phyloP scores from a whole-genome alignment of 176 grass and related monocot genomes.

The Secale cereale region DNA sequence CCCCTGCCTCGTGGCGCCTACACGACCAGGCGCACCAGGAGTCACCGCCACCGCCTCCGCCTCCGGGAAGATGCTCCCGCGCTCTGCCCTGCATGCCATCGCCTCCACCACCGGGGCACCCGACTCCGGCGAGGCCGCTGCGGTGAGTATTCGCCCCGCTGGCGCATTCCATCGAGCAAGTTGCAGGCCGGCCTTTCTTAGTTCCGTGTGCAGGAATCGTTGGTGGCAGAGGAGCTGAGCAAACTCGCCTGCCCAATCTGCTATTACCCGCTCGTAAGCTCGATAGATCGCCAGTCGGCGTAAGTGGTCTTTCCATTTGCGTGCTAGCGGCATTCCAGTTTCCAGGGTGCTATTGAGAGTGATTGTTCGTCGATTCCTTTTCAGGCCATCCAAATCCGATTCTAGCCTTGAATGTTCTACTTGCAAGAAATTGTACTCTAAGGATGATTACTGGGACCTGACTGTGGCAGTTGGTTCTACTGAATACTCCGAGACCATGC shows the following conservation, averaged over 20 bases:
- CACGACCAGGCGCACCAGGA: background rate
- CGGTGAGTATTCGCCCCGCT: background rate
- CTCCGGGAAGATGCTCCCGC: background rate
- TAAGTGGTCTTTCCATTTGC: background rate
- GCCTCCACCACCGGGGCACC: background rate
- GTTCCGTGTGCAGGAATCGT: slow-evolving; percentile 27
- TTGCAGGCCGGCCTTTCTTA: background rate
- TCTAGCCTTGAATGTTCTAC: slow-evolving; percentile 42
- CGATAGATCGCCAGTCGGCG: slow-evolving; percentile 32
- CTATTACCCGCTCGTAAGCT: slow-evolving; percentile 50
- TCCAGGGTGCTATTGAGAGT: background rate
- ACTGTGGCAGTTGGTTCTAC: slow-evolving; percentile 50
- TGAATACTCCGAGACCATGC: slow-evolving; percentile 66
- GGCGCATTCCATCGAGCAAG: background rate
- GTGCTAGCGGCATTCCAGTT: background rate
- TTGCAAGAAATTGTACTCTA: slow-evolving; percentile 68
- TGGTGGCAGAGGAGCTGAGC: slow-evolving; percentile 14
- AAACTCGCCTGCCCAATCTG: slow-evolving; percentile 79
- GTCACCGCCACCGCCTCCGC: background rate
- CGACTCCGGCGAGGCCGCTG: background rate
- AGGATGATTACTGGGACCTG: slow-evolving; percentile 67
- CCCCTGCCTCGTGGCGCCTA: background rate
- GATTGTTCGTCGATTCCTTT: slow-evolving; percentile 8
- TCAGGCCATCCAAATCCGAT: background rate
- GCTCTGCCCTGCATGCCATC: background rate